phyloP scores from a whole-genome alignment of 306 rosid species.

The Ochetophila trinervis region DNA sequence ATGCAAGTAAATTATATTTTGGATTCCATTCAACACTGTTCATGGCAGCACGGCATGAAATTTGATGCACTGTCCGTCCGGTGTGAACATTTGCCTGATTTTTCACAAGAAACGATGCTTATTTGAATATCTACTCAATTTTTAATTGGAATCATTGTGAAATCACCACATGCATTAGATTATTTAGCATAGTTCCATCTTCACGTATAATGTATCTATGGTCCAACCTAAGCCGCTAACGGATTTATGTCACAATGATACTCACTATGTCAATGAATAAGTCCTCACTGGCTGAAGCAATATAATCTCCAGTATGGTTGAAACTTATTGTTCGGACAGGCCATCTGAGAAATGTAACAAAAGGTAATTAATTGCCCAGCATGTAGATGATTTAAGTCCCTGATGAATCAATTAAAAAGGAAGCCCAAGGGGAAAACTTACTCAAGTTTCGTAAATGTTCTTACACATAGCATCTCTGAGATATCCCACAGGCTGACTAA shows the following conservation, averaged over 20 bases:
- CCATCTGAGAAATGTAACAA: conserved; percentile 54
- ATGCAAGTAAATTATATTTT: conserved; percentile 78
- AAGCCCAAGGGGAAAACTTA: conserved; percentile 35
- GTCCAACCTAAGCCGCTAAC: not conserved
- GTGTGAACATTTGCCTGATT: conserved; percentile 72
- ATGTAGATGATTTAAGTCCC: not conserved
- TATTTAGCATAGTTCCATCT: too few relatives aligned
- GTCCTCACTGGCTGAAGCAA: conserved; percentile 95
- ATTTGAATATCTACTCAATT: too few relatives aligned
- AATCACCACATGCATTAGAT: too few relatives aligned
- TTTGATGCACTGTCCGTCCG: conserved; percentile 84
- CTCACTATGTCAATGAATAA: conserved; percentile 90
- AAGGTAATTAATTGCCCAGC: conserved; percentile 5
- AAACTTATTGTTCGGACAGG: conserved; percentile 94
- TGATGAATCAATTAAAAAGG: not conserved
- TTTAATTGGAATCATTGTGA: too few relatives aligned
- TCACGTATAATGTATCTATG: not conserved
- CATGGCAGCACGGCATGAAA: conserved; percentile 96
- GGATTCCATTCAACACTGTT: conserved; percentile 99
- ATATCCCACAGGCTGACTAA: conserved; percentile 94
- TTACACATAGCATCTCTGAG: conserved; percentile 94
- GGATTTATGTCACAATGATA: conserved; percentile 8
- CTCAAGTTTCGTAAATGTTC: conserved; percentile 91
- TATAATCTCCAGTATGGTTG: conserved; percentile 77
- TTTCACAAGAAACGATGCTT: conserved; percentile 12